Base-by-base conservation (phyloP, 306 rosid genomes). In the Lathyrus sativus region DNA sequence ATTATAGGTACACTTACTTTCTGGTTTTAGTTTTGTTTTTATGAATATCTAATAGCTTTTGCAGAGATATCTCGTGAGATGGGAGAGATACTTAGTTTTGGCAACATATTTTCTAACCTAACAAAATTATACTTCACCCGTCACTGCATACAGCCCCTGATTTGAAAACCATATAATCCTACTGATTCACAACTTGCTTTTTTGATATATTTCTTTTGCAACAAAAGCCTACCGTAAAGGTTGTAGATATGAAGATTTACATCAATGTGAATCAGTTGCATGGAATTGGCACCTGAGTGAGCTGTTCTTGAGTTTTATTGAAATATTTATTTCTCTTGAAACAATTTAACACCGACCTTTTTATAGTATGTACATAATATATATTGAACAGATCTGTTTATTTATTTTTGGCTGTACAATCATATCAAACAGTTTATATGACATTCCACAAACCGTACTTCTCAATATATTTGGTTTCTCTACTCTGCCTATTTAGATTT, bases 1-100 rank as follows among this genome's bases (percentile, higher is more conserved):
- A 88, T 76, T 93, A 85, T 77, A 86, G 96, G 99, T 93, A 84
- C 48, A 65, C 35, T 68, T 54, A 24, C 71, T 78, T 68, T 24
- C 70, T 33, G 57, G 69, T 61, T 62, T 68, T 29, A 77, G 61
- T 54, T 42, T 46, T 68, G 39, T 44, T 72, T 73, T 7, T 45
- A 37, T 35, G 39, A 44, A 18, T 72, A 29, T 71, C 41, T 48
- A 14, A 74, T 66, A 59, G 28, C 46, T 66, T 43, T 61, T 75
- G 13, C 11, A 24, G 35, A 65, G 29, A 65, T 67, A 44, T 41
- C 67, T 58, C 9, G 13, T 60, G 80, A 31, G 44, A 59, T 77
- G 22, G 53, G 18, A 58, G 18, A 58, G 74, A 64, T 57, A 43
- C 38, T 49, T 7, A 2, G 38, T 41, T 50, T 68, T 67, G 43